A percentile compares a stretch with the other conserved stretches of the same genome.
phyloP scores from a whole-genome alignment of 2,329 filamentous ascomycete genomes.

The Immersiporthe knoxdaviesiana region DNA sequence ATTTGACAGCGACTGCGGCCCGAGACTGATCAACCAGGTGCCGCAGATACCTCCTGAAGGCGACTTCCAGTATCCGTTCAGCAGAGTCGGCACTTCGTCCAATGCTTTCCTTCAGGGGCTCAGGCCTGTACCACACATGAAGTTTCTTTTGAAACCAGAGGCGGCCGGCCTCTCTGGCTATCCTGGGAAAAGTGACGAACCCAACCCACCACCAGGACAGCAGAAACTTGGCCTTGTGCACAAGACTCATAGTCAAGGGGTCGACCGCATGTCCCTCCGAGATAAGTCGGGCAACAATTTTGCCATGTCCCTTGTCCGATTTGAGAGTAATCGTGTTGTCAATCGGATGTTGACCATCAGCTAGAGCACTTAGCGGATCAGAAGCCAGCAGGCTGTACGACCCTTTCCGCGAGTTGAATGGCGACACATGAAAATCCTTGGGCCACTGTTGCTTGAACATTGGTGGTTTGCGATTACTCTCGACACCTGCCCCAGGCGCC shows the following conservation, averaged over 20 bases:
- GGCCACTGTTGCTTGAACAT: conserved; percentile 57
- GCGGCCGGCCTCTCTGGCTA: conserved; percentile 60
- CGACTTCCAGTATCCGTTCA: conserved; percentile 51
- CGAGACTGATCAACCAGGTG: conserved; percentile 53
- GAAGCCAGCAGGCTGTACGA: conserved; percentile 54
- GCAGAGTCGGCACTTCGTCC: conserved; percentile 53
- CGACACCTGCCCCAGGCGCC: conserved; percentile 5
- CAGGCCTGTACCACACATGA: conserved; percentile 67
- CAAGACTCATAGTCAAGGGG: conserved; percentile 47
- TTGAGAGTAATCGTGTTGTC: conserved; percentile 64
- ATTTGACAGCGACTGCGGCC: conserved; percentile 53
- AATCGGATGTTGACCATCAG: conserved; percentile 48
- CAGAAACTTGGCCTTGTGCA: conserved; percentile 53
- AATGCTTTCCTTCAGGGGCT: conserved; percentile 61
- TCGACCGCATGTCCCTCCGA: conserved; percentile 56
- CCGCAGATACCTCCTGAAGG: conserved; percentile 53
- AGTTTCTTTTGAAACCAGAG: conserved; percentile 62
- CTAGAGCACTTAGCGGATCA: conserved; percentile 49
- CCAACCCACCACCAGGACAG: conserved; percentile 69
- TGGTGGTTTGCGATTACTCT: conserved; percentile 8
- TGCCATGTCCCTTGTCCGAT: conserved; percentile 63
- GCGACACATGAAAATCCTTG: conserved; percentile 78
- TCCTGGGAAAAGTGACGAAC: conserved; percentile 67
- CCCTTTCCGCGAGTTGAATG: conserved; percentile 68
- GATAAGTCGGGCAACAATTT: conserved; percentile 63